Conservation (phyloP, 805 yeast species). For the Wickerhamomyces sydowiorum region DNA sequence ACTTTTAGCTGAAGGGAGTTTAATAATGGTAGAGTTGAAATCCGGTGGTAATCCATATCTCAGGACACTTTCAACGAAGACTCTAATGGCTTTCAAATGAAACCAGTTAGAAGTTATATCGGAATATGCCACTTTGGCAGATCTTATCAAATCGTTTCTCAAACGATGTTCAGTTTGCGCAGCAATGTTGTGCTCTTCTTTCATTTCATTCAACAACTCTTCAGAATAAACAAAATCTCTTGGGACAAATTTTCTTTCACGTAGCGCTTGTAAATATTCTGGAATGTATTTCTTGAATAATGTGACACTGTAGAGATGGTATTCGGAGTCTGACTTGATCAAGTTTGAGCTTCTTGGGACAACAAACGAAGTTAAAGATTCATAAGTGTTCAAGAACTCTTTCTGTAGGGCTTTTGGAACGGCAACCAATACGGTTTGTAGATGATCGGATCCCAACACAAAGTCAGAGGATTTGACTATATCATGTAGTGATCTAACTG, state of each 20-base stretch:
- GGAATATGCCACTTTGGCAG: conserved; percentile 83
- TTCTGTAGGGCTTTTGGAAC: conserved; percentile 65
- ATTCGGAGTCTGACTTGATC: conserved; percentile 72
- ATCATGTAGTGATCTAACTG: conserved; percentile 86
- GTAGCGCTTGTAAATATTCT: conserved; percentile 61
- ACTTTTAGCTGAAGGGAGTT: conserved; percentile 37
- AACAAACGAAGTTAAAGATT: conserved; percentile 70
- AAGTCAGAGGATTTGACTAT: conserved; percentile 80
- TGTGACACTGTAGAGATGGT: conserved; percentile 66
- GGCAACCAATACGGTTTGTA: conserved; percentile 80
- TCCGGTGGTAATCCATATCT: conserved; percentile 97
- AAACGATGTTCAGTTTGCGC: conserved; percentile 67
- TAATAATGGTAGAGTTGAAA: conserved; percentile 51
- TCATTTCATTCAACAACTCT: conserved; percentile 61
- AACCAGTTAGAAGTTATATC: conserved; percentile 85
- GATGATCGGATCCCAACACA: conserved; percentile 79
- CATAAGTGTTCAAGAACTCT: conserved; percentile 67
- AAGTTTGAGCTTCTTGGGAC: conserved; percentile 85
- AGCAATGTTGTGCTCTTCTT: conserved; percentile 74
- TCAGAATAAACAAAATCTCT: conserved; percentile 89
- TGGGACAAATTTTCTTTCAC: conserved; percentile 88
- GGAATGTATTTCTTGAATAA: conserved; percentile 75
- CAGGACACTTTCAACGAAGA: conserved; percentile 88
- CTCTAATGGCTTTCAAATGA: conserved; percentile 81
- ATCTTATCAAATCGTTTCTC: conserved; percentile 71